Evolutionary conservation across 169 alveolate genomes (phyloP).

Genomic region (Plasmodium ovale): DNA sequence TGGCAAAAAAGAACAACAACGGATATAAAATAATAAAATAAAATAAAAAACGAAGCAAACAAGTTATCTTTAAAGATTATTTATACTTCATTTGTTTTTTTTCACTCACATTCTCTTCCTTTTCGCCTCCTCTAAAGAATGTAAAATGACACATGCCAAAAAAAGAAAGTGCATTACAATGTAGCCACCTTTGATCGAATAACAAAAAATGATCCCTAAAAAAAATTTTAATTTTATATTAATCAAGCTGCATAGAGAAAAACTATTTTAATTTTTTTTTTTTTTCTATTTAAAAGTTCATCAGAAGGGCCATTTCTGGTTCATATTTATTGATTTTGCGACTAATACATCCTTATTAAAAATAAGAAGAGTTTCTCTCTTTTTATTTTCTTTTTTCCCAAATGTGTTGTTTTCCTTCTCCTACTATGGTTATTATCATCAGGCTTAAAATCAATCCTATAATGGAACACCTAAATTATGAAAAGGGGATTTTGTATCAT

Average conservation of each 20-base stretch:
- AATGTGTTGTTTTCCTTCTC: neutral
- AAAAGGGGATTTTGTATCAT: neutral
- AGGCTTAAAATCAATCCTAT: slow-evolving; percentile 70
- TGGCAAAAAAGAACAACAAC: slow-evolving; percentile 1
- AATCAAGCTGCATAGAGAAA: no score
- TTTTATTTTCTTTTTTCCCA: slow-evolving; percentile 2
- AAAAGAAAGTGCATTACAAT: slow-evolving; percentile 20
- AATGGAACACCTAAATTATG: slow-evolving; percentile 51
- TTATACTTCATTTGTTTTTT: neutral
- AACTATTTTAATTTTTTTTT: no score
- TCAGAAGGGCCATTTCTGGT: no score
- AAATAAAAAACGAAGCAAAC: neutral
- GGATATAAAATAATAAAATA: slow-evolving; percentile 15
- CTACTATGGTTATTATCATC: slow-evolving; percentile 71
- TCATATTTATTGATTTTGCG: no score
- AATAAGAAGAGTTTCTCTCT: neutral
- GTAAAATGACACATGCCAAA: neutral
- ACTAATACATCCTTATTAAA: neutral
- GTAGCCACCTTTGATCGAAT: slow-evolving; percentile 21
- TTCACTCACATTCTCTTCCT: no score
- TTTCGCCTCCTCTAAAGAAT: neutral
- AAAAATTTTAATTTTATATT: neutral
- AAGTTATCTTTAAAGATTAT: neutral
- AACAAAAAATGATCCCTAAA: slow-evolving; percentile 67
- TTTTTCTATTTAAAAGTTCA: no score